Evolutionary conservation across 1,284 basidiomycete genomes (phyloP).

Genomic region (Golubevia pallescens): DNA sequence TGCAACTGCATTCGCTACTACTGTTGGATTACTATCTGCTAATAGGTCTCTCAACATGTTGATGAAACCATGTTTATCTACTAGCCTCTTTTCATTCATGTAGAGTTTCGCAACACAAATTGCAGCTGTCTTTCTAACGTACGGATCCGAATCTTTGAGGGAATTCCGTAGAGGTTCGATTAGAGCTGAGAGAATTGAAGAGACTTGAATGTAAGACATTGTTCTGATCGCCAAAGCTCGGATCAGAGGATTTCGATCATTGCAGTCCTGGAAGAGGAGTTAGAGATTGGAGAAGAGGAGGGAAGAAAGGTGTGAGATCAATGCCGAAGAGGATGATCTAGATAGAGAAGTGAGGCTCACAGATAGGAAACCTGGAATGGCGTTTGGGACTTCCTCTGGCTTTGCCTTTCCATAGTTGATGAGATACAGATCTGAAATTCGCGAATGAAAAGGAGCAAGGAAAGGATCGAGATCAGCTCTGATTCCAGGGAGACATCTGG

Average conservation of each 20-base stretch:
- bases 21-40: conserved; percentile 90
- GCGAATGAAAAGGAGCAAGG: background rate
- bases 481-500: too few species aligned
- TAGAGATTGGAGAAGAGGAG: background rate
- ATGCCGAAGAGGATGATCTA: conserved; percentile 4
- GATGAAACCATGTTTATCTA: conserved; percentile 84
- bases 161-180: conserved; percentile 84
- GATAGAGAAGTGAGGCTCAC: conserved; percentile 65
- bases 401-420: conserved; percentile 88
- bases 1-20: conserved; percentile 92
- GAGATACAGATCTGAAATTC: conserved; percentile 72
- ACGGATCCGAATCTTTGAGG: conserved; percentile 86
- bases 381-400: conserved; percentile 83
- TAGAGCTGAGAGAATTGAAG: conserved; percentile 71
- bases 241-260: conserved; percentile 87
- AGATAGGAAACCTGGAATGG: conserved; percentile 87
- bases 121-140: conserved; percentile 94
- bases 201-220: conserved; percentile 87
- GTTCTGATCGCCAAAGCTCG: conserved; percentile 90
- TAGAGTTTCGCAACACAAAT: conserved; percentile 91
- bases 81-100: conserved; percentile 79
- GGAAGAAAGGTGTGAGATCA: background rate
- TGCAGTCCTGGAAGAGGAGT: conserved; percentile 74
- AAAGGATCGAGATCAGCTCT: background rate
- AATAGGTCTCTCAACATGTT: conserved; percentile 84